Percentiles rank a stretch among this genome's conserved stretches.
phyloP scores from a whole-genome alignment of 2,329 filamentous ascomycete genomes.

The Zasmidium angulare region DNA sequence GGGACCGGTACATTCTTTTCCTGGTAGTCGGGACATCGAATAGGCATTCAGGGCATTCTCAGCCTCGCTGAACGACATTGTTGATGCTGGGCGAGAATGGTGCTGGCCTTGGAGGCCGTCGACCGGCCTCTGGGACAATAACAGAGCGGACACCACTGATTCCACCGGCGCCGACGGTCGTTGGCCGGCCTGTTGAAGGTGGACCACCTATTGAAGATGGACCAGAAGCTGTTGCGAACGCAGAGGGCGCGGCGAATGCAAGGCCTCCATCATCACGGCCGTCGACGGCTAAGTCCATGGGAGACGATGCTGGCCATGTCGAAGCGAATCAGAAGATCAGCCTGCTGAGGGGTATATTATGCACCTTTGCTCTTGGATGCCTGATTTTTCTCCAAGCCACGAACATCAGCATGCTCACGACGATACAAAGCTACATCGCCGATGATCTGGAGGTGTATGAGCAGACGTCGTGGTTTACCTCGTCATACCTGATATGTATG shows the following conservation, averaged over 20 bases:
- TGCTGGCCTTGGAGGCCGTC: not conserved
- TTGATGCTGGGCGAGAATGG: not conserved
- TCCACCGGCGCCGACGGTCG: not conserved
- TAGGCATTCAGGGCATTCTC: not conserved
- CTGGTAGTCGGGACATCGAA: not conserved
- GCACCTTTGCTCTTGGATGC: slow-evolving; percentile 27
- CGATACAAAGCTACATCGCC: slow-evolving; percentile 75
- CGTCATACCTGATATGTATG: slow-evolving; percentile 67
- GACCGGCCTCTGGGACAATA: not conserved
- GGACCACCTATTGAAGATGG: not conserved
- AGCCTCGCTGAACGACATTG: no score
- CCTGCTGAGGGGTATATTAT: slow-evolving; percentile 17
- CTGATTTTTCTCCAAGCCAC: slow-evolving; percentile 47
- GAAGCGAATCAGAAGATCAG: slow-evolving; percentile 27
- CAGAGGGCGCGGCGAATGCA: not conserved
- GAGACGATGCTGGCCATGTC: slow-evolving; percentile 13
- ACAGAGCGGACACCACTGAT: slow-evolving; percentile 6
- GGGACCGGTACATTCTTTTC: not conserved
- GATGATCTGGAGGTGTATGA: slow-evolving; percentile 72
- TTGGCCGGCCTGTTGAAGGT: not conserved
- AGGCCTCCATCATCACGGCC: not conserved
- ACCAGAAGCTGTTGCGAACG: not conserved
- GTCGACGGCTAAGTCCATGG: not conserved
- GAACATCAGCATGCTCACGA: slow-evolving; percentile 80
- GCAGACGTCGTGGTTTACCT: slow-evolving; percentile 76